phyloP scores from a whole-genome alignment of 202 grass and related monocot species.

The Saccharum hybrid region DNA sequence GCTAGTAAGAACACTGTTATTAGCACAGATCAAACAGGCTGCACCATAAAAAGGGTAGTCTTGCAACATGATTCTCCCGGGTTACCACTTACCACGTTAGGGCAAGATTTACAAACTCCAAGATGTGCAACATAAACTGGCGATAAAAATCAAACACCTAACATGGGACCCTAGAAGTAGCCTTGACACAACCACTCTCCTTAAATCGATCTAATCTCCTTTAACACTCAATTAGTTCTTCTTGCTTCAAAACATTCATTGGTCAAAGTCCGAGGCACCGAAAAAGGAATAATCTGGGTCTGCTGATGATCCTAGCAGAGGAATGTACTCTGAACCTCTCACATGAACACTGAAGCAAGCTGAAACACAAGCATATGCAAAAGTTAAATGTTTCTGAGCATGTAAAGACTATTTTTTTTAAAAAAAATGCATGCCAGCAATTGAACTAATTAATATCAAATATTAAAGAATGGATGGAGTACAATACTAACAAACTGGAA shows the following conservation, averaged over 20 bases:
- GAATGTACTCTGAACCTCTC: slow-evolving; percentile 91
- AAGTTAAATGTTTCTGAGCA: slow-evolving; percentile 10
- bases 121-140: background rate
- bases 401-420: background rate
- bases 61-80: background rate
- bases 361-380: slow-evolving; percentile 47
- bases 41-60: background rate
- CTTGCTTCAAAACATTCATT: slow-evolving; percentile 46
- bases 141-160: background rate
- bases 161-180: slow-evolving; percentile 19
- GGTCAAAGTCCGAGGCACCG: slow-evolving; percentile 58
- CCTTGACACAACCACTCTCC: background rate
- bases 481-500: slow-evolving; percentile 7
- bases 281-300: slow-evolving; percentile 75
- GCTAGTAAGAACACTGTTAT: background rate
- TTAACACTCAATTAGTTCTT: slow-evolving; percentile 18
- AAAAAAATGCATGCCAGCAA: background rate
- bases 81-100: slow-evolving; percentile 4
- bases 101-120: slow-evolving; percentile 37
- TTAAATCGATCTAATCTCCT: background rate
- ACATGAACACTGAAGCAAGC: slow-evolving; percentile 98
- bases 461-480: background rate
- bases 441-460: background rate
- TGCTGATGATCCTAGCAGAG: slow-evolving; percentile 69
- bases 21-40: background rate